Evolutionary conservation across 305 asterid species (phyloP).

Genomic region (Withania somnifera): DNA sequence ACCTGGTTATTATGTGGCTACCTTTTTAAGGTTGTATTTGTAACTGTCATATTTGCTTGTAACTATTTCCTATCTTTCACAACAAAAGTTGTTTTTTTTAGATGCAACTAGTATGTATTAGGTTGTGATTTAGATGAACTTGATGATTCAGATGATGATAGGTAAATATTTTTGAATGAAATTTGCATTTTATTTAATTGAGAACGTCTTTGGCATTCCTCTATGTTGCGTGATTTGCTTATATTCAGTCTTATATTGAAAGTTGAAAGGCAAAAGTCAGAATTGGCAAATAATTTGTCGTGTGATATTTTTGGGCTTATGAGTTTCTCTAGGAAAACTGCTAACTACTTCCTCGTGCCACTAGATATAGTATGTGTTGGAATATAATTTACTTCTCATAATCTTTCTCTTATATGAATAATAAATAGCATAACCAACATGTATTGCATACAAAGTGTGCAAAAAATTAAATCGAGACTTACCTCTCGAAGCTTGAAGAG

Average conservation of each 20-base stretch:
- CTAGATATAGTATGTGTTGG: neutral
- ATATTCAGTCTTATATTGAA: neutral
- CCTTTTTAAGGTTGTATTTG: neutral
- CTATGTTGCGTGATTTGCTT: neutral
- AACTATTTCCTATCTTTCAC: neutral
- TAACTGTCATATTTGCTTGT: neutral
- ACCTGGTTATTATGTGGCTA: neutral
- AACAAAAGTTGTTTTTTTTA: neutral
- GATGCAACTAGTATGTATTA: neutral
- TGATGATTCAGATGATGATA: slow-evolving; percentile 95
- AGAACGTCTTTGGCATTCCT: neutral
- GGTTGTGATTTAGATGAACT: slow-evolving; percentile 58
- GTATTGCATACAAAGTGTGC: too few relatives aligned
- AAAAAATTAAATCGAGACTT: too few relatives aligned
- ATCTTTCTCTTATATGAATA: too few relatives aligned
- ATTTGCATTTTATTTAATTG: neutral
- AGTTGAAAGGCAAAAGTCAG: neutral
- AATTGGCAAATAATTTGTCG: too few relatives aligned
- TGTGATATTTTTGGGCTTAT: too few relatives aligned
- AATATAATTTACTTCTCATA: too few relatives aligned
- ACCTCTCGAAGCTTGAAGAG: too few relatives aligned
- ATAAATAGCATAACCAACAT: too few relatives aligned
- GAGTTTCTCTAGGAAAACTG: neutral
- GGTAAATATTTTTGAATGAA: slow-evolving; percentile 25
- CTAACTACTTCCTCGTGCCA: neutral